Percentiles rank a stretch among this genome's conserved stretches.
Evolutionary conservation across 2,329 filamentous ascomycete species (phyloP).

Genomic region (Neonectria faginata): DNA sequence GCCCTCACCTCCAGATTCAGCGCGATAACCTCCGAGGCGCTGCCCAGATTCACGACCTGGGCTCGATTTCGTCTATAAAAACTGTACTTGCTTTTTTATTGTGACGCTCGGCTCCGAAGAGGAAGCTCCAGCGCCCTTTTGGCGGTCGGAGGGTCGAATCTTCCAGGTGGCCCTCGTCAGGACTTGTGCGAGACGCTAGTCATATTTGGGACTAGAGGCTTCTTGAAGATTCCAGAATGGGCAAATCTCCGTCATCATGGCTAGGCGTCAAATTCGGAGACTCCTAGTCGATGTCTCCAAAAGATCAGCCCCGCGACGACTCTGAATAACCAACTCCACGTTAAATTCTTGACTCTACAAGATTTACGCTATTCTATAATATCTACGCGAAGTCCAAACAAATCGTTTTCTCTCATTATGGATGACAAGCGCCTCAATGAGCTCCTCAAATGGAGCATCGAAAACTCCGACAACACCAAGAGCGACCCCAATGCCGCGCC

Average conservation of each 20-base stretch:
- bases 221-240: conserved; percentile 59
- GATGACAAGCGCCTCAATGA: conserved; percentile 73
- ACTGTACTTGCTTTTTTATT: conserved; percentile 6
- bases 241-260: conserved; percentile 43
- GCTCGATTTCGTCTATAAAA: not conserved
- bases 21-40: conserved; percentile 15
- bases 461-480: conserved; percentile 56
- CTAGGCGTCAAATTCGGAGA: conserved; percentile 30
- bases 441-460: conserved; percentile 81
- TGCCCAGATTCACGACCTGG: not conserved
- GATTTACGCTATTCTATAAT: not conserved
- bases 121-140: conserved; percentile 11
- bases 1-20: conserved; percentile 21
- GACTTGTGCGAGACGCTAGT: conserved; percentile 41
- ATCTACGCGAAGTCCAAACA: not conserved
- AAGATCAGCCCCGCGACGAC: conserved; percentile 23
- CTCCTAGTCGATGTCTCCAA: conserved; percentile 24
- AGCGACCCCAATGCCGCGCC: conserved; percentile 48
- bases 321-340: not conserved
- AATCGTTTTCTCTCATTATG: conserved; percentile 51
- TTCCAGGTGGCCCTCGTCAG: conserved; percentile 22
- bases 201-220: conserved; percentile 42
- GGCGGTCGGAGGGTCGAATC: conserved; percentile 35
- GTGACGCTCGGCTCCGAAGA: not conserved
- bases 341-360: not conserved